Evolutionary conservation across 345 rosid species (phyloP).

Genomic region (Populus pruinosa): DNA sequence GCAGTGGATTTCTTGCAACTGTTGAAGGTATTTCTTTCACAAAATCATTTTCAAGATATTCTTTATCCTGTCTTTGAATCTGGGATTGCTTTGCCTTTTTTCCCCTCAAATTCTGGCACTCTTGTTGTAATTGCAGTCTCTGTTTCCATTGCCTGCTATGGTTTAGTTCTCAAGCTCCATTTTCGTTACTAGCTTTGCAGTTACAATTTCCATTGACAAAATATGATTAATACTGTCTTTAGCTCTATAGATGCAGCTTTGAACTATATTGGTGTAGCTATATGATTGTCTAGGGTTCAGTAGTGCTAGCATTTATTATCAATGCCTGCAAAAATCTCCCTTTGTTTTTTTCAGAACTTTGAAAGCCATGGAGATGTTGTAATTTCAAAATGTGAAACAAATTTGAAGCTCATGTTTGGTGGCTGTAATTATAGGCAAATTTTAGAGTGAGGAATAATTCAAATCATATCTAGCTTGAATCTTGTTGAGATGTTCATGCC

Average conservation of each 20-base stretch:
- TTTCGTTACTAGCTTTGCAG: background rate
- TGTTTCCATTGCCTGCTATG: background rate
- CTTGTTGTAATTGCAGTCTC: background rate
- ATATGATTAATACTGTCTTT: background rate
- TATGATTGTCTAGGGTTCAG: background rate
- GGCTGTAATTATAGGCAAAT: background rate
- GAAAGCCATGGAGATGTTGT: background rate
- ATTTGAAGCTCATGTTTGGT: background rate
- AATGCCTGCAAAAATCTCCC: background rate
- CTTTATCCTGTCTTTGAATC: background rate
- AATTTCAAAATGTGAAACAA: background rate
- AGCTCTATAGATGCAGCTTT: background rate
- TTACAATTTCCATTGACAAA: background rate
- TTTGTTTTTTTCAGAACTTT: background rate
- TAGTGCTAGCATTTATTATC: background rate
- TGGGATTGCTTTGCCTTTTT: background rate
- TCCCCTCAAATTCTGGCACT: background rate
- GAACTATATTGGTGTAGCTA: background rate
- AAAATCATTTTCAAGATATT: background rate
- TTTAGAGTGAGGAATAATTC: background rate
- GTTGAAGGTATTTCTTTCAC: slow-evolving; percentile 58
- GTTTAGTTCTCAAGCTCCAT: background rate
- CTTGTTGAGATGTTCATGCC: background rate
- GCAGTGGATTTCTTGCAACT: slow-evolving; percentile 83
- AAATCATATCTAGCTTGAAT: background rate